Conservation (phyloP, 1,284 basidiomycete species). For the Pseudozyma pruni region DNA sequence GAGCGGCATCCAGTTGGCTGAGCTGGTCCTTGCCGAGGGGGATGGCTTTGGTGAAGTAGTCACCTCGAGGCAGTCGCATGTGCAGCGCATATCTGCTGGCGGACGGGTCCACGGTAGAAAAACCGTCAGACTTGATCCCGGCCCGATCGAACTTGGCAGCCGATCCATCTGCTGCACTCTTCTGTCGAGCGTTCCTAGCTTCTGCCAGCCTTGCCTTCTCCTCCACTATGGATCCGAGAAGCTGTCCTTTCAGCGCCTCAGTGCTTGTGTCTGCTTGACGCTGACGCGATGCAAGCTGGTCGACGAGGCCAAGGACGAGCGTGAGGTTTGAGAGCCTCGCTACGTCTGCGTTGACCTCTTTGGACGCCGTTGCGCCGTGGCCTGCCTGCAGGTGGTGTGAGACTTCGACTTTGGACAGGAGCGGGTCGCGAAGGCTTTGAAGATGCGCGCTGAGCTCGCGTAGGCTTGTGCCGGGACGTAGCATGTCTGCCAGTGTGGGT, state of each 20-base stretch:
- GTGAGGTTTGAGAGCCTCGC: slow-evolving; percentile 26
- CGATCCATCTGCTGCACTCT: background rate
- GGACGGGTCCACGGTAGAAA: slow-evolving; percentile 6
- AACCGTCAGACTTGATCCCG: background rate
- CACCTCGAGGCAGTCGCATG: slow-evolving; percentile 61
- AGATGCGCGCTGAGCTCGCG: slow-evolving; percentile 28
- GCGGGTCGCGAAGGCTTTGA: slow-evolving; percentile 16
- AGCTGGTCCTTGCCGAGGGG: slow-evolving; percentile 25
- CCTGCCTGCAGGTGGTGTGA: slow-evolving; percentile 10
- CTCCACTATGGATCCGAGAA: slow-evolving; percentile 23
- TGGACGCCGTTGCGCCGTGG: background rate
- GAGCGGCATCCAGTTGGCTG: slow-evolving; percentile 44
- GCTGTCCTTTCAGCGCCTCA: slow-evolving; percentile 19
- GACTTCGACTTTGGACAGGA: slow-evolving; percentile 18
- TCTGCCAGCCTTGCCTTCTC: slow-evolving; percentile 17
- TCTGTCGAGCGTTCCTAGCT: slow-evolving; percentile 13
- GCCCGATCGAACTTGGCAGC: background rate
- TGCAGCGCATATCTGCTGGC: slow-evolving; percentile 57
- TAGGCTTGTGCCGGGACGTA: slow-evolving; percentile 21
- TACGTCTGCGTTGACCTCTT: slow-evolving; percentile 8
- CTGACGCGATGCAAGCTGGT: slow-evolving; percentile 36
- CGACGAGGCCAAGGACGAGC: slow-evolving; percentile 35
- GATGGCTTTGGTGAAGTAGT: slow-evolving; percentile 64
- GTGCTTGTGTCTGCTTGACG: slow-evolving; percentile 23
- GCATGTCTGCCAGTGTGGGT: slow-evolving; percentile 8